Conservation (phyloP, 2,329 filamentous ascomycete genomes). For the Mollisiaceae sp. region DNA sequence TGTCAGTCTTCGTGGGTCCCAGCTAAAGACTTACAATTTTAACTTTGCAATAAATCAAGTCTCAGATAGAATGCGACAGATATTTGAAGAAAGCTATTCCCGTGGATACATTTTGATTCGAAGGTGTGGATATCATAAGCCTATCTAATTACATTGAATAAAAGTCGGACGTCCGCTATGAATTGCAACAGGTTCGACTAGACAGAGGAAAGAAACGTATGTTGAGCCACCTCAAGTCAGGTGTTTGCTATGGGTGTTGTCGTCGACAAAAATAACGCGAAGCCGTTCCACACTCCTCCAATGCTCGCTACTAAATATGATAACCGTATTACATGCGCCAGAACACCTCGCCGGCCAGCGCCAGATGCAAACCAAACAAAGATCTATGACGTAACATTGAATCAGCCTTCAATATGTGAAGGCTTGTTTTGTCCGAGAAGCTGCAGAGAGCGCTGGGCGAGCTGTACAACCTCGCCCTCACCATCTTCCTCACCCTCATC, state of each 20-base stretch:
- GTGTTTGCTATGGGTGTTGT: conserved; percentile 25
- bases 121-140: conserved; percentile 43
- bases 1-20: background rate
- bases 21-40: background rate
- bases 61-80: background rate
- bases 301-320: conserved; percentile 44
- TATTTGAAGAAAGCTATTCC: background rate
- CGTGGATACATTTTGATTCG: conserved; percentile 22
- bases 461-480: conserved; percentile 88
- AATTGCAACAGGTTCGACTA: conserved; percentile 39
- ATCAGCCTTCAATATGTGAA: conserved; percentile 78
- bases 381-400: conserved; percentile 33
- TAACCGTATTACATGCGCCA: conserved; percentile 40
- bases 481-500: conserved; percentile 88
- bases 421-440: conserved; percentile 80
- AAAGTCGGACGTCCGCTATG: conserved; percentile 34
- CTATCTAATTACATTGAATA: conserved; percentile 46
- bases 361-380: conserved; percentile 42
- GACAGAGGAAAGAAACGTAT: conserved; percentile 35
- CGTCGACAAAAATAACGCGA: conserved; percentile 30
- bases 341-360: conserved; percentile 43
- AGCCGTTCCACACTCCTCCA: conserved; percentile 38
- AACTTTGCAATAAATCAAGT: background rate
- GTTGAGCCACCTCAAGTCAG: conserved; percentile 28
- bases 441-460: conserved; percentile 89